Base-by-base conservation (phyloP, 2,329 filamentous ascomycete species). In the Phaeosphaeriaceae sp. region DNA sequence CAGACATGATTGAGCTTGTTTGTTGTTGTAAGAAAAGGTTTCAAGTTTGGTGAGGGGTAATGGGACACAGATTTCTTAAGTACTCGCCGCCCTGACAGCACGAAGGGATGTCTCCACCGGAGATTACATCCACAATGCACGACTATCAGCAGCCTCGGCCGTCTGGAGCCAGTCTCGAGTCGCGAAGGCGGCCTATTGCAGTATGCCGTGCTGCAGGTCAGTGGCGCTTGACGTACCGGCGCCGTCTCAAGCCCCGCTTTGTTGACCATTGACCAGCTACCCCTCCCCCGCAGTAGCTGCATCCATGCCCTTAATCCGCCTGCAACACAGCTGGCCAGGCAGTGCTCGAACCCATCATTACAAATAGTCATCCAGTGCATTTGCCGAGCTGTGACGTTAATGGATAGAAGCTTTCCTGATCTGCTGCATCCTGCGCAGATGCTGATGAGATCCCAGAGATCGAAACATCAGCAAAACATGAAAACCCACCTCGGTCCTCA, bases 1-100 rank as follows among this genome's bases (percentile, higher is more conserved):
- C 71, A 69, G 88, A 73, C 75, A 80, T 81, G 70, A 67, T 79
- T 36, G 7, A 62, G 61, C 71, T 54, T 42, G 41, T 57, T 50
- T 41, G 53, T 24, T 53, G 36, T 58, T 62, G 59, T 58, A 54
- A 48, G 44, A 58, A 54, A 42, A 20, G 41, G 41, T 44, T 44
- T 9, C 3, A 20, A 20, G 13, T 3, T 10, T 9, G 31, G 31
- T 24, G 68, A 69, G 71, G 66, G 65, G 67, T 59, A 66, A 59
- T 56, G 62, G 63, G 64, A 50, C 58, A 48, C 33, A 58, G 56
- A 57, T 58, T 55, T 63, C 62, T 76, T 74, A 76, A 74, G 70
- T 74, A 74, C 41, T 67, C 40, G 53, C 61, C 60, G 42, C 62
- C 54, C 68, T 68, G 66, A 66, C 63, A 61, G 63, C 66, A 70